These are phyloP conservation scores for Phytopythium vexans DNA, from an alignment of 352 stramenopile species.

Conservation along the genomic window DNA sequence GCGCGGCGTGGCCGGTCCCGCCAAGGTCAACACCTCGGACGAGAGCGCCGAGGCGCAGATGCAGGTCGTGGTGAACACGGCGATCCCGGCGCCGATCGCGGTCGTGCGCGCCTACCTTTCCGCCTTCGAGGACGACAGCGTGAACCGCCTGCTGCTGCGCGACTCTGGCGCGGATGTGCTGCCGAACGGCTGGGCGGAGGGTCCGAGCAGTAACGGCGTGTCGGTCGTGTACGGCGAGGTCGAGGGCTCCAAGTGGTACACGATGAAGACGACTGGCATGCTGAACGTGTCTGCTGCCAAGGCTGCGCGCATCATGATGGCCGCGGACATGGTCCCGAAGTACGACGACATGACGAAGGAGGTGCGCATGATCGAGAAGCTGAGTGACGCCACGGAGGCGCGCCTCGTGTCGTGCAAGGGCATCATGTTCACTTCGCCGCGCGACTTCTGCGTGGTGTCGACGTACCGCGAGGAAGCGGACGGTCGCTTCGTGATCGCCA, in stretches of 20 bases:
- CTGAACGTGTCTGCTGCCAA: constrained; percentile 53
- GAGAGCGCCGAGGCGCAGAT: constrained; percentile 32
- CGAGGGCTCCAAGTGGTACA: constrained; percentile 59
- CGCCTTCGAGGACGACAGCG: constrained; percentile 54
- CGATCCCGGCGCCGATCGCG: constrained; percentile 48
- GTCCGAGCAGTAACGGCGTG: constrained; percentile 64
- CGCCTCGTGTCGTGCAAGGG: constrained; percentile 57
- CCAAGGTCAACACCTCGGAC: constrained; percentile 31
- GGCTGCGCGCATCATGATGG: constrained; percentile 45
- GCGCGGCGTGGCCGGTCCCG: constrained; percentile 23
- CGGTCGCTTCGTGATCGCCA: constrained; percentile 65
- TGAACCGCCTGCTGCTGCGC: constrained; percentile 51
- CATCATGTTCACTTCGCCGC: constrained; percentile 73
- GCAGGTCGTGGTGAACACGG: constrained; percentile 26
- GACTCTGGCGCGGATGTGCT: constrained; percentile 59
- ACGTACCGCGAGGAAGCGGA: constrained; percentile 43
- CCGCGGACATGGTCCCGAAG: constrained; percentile 59
- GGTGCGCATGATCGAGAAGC: constrained; percentile 53
- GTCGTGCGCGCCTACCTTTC: constrained; percentile 42
- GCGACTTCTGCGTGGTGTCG: constrained; percentile 71
- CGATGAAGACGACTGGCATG: constrained; percentile 66
- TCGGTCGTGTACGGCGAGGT: constrained; percentile 72
- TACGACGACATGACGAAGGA: constrained; percentile 84
- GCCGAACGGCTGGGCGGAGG: constrained; percentile 59
- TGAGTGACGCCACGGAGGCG: constrained; percentile 60